Evolutionary conservation across 345 rosid genomes (phyloP).

Genomic region (Citrus reticulata): DNA sequence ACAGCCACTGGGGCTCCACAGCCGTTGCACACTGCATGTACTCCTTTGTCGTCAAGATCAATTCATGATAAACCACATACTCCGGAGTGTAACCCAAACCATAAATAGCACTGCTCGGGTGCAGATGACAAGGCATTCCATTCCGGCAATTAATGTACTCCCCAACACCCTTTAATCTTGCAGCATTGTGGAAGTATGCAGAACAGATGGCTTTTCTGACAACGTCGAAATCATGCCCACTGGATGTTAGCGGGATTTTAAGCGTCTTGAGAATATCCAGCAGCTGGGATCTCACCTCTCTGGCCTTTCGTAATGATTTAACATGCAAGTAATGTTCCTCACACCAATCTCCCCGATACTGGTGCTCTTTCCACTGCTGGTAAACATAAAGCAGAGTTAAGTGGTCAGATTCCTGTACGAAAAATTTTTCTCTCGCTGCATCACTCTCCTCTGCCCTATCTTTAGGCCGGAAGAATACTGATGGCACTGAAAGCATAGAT

Average conservation of each 20-base stretch:
- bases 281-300: constrained; percentile 96
- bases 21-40: constrained; percentile 97
- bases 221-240: constrained; percentile 73
- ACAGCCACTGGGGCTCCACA: constrained; percentile 94
- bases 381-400: constrained; percentile 79
- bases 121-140: constrained; percentile 95
- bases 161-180: constrained; percentile 87
- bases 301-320: constrained; percentile 77
- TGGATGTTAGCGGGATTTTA: constrained; percentile 73
- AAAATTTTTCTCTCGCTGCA: constrained; percentile 83
- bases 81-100: constrained; percentile 89
- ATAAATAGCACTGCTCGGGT: constrained; percentile 89
- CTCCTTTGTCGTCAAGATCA: constrained; percentile 85
- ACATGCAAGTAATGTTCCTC: constrained; percentile 81
- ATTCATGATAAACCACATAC: constrained; percentile 83
- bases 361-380: constrained; percentile 92
- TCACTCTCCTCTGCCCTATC: constrained; percentile 97
- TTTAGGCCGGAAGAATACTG: constrained; percentile 94
- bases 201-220: constrained; percentile 87
- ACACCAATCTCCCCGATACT: constrained; percentile 97
- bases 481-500: constrained; percentile 98
- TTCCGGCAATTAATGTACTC: constrained; percentile 84
- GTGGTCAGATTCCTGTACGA: constrained; percentile 95
- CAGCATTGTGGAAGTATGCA: constrained; percentile 94
- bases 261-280: constrained; percentile 81